These are phyloP conservation scores for Umbelopsis sp. DNA, from an alignment of 371 early-diverging fungal genomes.

Conservation along the genomic window DNA sequence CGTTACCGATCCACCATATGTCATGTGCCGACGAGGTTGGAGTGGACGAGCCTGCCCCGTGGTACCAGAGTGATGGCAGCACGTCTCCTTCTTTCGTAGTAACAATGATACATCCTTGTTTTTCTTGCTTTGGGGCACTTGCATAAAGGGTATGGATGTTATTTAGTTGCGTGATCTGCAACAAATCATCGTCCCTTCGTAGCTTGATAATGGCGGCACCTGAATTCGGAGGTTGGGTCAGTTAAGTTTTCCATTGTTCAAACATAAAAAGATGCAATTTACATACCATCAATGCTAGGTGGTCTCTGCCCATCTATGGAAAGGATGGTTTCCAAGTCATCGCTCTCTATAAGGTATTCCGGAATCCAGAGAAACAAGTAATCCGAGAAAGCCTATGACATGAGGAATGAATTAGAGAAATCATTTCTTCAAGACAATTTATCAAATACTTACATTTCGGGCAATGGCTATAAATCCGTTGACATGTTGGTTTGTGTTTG, in stretches of 20 bases:
- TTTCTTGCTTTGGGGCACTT: slow-evolving; percentile 28
- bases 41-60: neutral
- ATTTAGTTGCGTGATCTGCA: slow-evolving; percentile 28
- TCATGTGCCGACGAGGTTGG: slow-evolving; percentile 5
- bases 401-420: neutral
- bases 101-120: slow-evolving; percentile 39
- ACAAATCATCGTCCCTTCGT: slow-evolving; percentile 27
- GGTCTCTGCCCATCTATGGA: slow-evolving; percentile 31
- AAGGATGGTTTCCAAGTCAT: slow-evolving; percentile 33
- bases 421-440: neutral
- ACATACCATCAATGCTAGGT: neutral
- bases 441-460: neutral
- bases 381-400: neutral
- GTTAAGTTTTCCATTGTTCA: slow-evolving; percentile 32
- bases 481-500: slow-evolving; percentile 1
- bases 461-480: slow-evolving; percentile 1
- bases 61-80: slow-evolving; percentile 40
- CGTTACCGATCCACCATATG: slow-evolving; percentile 42
- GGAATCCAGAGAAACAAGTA: slow-evolving; percentile 38
- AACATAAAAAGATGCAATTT: neutral
- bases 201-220: slow-evolving; percentile 33
- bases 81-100: slow-evolving; percentile 38
- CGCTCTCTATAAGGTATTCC: slow-evolving; percentile 37
- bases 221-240: slow-evolving; percentile 2
- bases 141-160: slow-evolving; percentile 39